Evolutionary conservation across 768 basidiomycete species (phyloP), one percentile per base, ranked within the genome.

Genomic region (Hebeloma cylindrosporum): DNA sequence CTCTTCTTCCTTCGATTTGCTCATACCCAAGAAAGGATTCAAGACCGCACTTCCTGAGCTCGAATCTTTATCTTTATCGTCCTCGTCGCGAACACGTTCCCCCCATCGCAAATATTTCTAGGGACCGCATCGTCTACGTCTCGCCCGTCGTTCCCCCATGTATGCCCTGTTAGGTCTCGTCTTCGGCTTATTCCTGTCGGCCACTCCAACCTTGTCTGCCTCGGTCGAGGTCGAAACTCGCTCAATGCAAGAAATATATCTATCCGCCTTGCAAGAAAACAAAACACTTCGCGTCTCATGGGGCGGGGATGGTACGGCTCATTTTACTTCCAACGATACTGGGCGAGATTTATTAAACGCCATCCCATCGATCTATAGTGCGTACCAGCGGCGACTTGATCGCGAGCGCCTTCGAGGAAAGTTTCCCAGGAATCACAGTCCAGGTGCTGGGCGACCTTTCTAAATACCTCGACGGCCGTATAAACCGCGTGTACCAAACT

Each of bases 291-390:
- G 43, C 6, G 52, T 61, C 13, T 55, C 53, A 14, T 61, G 60
- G 60, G 60, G 60, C 5, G 60, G 60, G 18, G 60, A 61, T 35
- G 50, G 60, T 61, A 50, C 29, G 52, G 9, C 17, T 28, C 13
- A 3, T 27, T 28, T 41, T 3, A 4, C 22, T 13, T n/a, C 29
- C 31, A 27, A 9, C 9, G n/a, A n/a, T n/a, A n/a, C n/a, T n/a
- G n/a, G n/a, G n/a, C n/a, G n/a, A n/a, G n/a, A 27, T 28, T 30
- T 30, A 22, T 11, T 40, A 16, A 4, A 35, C 27, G 31, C 20
- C 21, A 21, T 10, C 23, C 7, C 13, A 29, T 17, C 9, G 10
- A 21, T 17, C 16, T 26, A 36, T 17, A 49, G 53, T 54, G 18
- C 42, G 48, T 26, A 40, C 43, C 20, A 58, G 50, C 11, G 39